Percentiles rank a stretch among this genome's conserved stretches.
Evolutionary conservation across 163 green algal species (phyloP).

Genomic region (Prototheca wickerhamii): DNA sequence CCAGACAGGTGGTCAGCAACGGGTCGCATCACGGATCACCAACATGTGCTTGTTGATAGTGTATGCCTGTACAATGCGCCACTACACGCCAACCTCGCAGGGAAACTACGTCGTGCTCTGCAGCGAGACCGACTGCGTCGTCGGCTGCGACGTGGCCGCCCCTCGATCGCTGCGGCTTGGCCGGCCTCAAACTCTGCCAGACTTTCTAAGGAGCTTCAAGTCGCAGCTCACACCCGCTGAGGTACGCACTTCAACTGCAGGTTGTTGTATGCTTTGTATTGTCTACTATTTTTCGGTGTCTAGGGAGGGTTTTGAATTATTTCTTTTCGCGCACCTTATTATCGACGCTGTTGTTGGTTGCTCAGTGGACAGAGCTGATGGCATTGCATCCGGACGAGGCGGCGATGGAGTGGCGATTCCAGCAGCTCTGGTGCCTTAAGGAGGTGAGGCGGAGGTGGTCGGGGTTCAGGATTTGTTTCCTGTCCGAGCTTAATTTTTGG

Average conservation of each 20-base stretch:
- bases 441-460: slow-evolving; percentile 21
- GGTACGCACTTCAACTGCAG: slow-evolving; percentile 17
- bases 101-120: slow-evolving; percentile 76
- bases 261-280: neutral
- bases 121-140: slow-evolving; percentile 55
- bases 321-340: neutral
- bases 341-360: neutral
- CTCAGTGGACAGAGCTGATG: slow-evolving; percentile 27
- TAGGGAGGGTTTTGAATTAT: neutral
- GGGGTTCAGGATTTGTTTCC: neutral
- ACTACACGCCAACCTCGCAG: slow-evolving; percentile 15
- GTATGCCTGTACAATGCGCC: neutral
- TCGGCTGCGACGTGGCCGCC: slow-evolving; percentile 75
- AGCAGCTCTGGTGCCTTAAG: slow-evolving; percentile 49
- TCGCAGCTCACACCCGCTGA: slow-evolving; percentile 44
- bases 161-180: slow-evolving; percentile 35
- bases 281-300: neutral
- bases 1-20: neutral
- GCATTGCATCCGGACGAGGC: slow-evolving; percentile 2
- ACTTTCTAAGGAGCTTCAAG: slow-evolving; percentile 21
- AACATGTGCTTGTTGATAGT: neutral
- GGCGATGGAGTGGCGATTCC: slow-evolving; percentile 23
- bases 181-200: neutral
- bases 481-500: no score
- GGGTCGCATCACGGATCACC: no score